Base-by-base conservation (phyloP, 2,329 filamentous ascomycete species). In the Diaporthe eres region DNA sequence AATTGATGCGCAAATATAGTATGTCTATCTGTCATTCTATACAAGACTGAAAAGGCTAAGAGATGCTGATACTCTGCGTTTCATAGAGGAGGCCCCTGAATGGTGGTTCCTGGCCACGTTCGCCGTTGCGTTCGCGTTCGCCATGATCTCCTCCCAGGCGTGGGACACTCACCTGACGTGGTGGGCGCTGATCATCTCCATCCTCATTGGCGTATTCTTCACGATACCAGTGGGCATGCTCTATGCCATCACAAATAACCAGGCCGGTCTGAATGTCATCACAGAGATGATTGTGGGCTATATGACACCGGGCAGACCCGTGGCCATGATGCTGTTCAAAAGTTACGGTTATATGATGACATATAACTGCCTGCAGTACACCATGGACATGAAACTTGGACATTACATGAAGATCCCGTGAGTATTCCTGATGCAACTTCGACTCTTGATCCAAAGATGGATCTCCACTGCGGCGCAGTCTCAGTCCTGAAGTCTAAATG, bases 271-370 rank as follows among this genome's bases (percentile, higher is more conserved):
- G 10, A 89, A 90, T 71, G 87, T 90, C 51, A 82, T 89, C 60
- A 87, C 86, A 1, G 87, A 88, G 78, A 88, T 88, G 77, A 84
- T 90, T 44, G 82, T 87, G 49, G 88, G 88, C 2, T 90, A 89
- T 77, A 88, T 89, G 81, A 86, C 87, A 57, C 88, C 87, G 0
- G 88, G 88, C 8, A 81, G 82, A 10, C 88, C 88, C 1, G 83
- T 89, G 73, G 87, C 87, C 4, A 85, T 89, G 82, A 90, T 90
- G 87, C 80, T 89, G 55, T 89, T 89, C 83, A 89, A 88, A 79
- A 87, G 85, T 1, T 89, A 86, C 65, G 86, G 87, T 25, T 88
- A 88, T 71, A 87, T 88, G 68, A 85, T 82, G 72, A 87, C 88
- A 85, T 82, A 78, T 39, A 83, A 87, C 75, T 85, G 82, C 1